Percentiles rank a stretch among this genome's conserved stretches.
These are phyloP conservation scores for Drechslerella dactyloides DNA, from an alignment of 2,329 filamentous ascomycete species.

Conservation along the genomic window DNA sequence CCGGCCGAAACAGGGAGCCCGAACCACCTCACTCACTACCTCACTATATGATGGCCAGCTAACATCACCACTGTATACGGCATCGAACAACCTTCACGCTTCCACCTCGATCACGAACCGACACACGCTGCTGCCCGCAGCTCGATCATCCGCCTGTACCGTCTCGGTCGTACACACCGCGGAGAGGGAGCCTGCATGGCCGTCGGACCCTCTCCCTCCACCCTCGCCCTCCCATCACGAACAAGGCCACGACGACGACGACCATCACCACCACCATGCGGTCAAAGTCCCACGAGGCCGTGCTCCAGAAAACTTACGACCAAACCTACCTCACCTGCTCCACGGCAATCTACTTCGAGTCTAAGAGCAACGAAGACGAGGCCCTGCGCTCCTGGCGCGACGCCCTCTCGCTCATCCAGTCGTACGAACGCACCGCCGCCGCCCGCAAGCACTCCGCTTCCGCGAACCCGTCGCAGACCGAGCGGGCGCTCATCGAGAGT, in stretches of 20 bases:
- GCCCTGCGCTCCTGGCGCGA: slow-evolving; percentile 88
- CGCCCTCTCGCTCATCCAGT: slow-evolving; percentile 80
- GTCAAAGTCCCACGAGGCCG: slow-evolving; percentile 68
- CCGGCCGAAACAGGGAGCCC: too few relatives aligned
- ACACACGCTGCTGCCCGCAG: too few relatives aligned
- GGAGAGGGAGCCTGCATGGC: slow-evolving; percentile 15
- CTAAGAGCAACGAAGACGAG: slow-evolving; percentile 85
- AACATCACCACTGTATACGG: too few relatives aligned
- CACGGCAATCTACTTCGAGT: slow-evolving; percentile 92
- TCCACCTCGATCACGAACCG: too few relatives aligned
- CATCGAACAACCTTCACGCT: too few relatives aligned
- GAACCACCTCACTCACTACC: too few relatives aligned
- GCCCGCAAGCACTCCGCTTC: slow-evolving; percentile 66
- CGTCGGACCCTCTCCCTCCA: slow-evolving; percentile 7
- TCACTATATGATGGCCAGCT: too few relatives aligned
- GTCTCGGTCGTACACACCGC: too few relatives aligned
- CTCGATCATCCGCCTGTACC: too few relatives aligned
- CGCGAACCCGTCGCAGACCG: slow-evolving; percentile 80
- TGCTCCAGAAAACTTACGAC: slow-evolving; percentile 96
- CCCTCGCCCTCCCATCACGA: too few relatives aligned
- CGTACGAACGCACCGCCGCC: slow-evolving; percentile 66
- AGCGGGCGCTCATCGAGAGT: slow-evolving; percentile 80
- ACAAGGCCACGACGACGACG: too few relatives aligned
- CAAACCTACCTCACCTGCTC: slow-evolving; percentile 94
- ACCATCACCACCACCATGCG: slow-evolving; percentile 57